These are phyloP conservation scores for Penicillium desertorum DNA, from an alignment of 495 filamentous ascomycete species.

Conservation along the genomic window DNA sequence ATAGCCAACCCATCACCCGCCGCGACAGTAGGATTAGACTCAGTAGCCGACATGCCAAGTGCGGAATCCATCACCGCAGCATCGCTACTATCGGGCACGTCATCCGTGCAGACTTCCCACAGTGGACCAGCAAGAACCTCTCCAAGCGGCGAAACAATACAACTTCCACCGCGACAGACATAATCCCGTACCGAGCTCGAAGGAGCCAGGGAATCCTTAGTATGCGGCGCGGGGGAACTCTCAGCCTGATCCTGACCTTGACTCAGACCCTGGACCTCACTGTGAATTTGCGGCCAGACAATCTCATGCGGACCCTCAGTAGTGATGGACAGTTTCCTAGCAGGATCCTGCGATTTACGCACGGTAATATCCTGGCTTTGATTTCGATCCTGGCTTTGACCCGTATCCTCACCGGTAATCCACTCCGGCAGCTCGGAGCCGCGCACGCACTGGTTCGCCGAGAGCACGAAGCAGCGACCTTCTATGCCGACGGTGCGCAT, in stretches of 20 bases:
- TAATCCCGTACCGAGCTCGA: neutral
- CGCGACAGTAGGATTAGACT: neutral
- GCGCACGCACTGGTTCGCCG: constrained; percentile 77
- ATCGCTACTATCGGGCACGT: constrained; percentile 34
- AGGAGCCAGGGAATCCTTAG: neutral
- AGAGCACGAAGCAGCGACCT: constrained; percentile 82
- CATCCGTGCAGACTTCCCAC: constrained; percentile 69
- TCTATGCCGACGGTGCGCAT: constrained; percentile 81
- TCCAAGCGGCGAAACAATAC: constrained; percentile 77
- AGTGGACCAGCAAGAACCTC: constrained; percentile 75
- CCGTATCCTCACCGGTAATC: constrained; percentile 39
- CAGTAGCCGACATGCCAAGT: constrained; percentile 2
- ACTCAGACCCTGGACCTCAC: neutral
- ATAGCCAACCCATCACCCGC: constrained; percentile 41
- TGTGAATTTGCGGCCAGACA: constrained; percentile 40
- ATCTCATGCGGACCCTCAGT: constrained; percentile 56
- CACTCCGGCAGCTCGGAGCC: constrained; percentile 56
- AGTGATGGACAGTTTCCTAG: constrained; percentile 36
- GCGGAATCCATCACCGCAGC: constrained; percentile 4
- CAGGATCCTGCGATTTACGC: constrained; percentile 8
- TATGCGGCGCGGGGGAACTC: neutral
- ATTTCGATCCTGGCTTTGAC: neutral
- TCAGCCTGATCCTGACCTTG: neutral
- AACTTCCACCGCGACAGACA: constrained; percentile 66
- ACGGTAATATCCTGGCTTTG: neutral